These are phyloP conservation scores for Fragaria iinumae DNA, from an alignment of 306 rosid genomes.

Conservation along the genomic window DNA sequence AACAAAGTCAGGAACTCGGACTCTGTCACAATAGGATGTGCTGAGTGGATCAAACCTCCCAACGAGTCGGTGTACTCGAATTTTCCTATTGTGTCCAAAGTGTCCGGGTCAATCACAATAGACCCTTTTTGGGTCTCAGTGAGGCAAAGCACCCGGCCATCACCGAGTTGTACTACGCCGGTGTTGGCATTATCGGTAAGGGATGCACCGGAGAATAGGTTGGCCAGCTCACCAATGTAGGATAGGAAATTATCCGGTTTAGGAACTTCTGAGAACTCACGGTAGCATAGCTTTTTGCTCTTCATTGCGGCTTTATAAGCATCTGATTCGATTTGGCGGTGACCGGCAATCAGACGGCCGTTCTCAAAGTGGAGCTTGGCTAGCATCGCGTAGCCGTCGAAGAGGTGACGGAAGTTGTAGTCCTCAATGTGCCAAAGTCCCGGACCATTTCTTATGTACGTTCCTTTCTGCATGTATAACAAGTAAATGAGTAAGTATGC, in stretches of 20 bases:
- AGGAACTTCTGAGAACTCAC: conserved; percentile 91
- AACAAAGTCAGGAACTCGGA: conserved; percentile 65
- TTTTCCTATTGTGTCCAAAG: conserved; percentile 63
- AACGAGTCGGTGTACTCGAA: conserved; percentile 75
- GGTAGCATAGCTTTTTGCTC: conserved; percentile 66
- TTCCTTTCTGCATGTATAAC: conserved; percentile 77
- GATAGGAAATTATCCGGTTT: conserved; percentile 60
- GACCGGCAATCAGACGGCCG: conserved; percentile 60
- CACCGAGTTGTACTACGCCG: conserved; percentile 73
- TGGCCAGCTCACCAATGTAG: conserved; percentile 69
- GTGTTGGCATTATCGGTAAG: conserved; percentile 90
- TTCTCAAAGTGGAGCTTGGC: conserved; percentile 58
- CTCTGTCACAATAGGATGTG: conserved; percentile 87
- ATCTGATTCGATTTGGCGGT: conserved; percentile 74
- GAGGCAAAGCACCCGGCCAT: conserved; percentile 83
- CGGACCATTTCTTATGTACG: conserved; percentile 91
- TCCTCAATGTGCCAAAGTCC: conserved; percentile 86
- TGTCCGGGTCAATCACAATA: conserved; percentile 60
- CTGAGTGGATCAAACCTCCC: conserved; percentile 87
- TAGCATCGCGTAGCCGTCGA: conserved; percentile 87
- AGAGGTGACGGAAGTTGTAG: conserved; percentile 86
- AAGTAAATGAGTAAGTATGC: neutral
- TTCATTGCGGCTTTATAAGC: conserved; percentile 80
- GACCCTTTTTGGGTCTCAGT: conserved; percentile 97
- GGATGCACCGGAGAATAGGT: conserved; percentile 75